These are phyloP conservation scores for Aspergillus vadensis DNA, from an alignment of 2,329 filamentous ascomycete species.

Conservation along the genomic window DNA sequence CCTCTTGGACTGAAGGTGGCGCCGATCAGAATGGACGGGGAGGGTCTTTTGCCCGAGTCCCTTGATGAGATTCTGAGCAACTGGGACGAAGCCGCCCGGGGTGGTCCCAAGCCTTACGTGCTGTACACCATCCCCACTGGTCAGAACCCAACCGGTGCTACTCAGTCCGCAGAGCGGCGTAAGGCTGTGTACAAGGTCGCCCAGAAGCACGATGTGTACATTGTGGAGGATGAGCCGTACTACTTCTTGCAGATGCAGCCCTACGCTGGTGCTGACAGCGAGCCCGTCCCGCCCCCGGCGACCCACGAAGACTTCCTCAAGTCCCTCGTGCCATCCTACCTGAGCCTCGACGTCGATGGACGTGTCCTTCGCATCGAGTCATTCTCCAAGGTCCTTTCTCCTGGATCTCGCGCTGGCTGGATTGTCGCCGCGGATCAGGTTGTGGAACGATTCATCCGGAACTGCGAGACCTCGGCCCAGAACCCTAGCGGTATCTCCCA, in stretches of 20 bases:
- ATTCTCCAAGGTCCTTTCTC: conserved; percentile 87
- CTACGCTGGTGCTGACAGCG: conserved; percentile 60
- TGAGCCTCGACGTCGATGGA: conserved; percentile 82
- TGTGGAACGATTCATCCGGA: conserved; percentile 76
- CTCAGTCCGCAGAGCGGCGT: conserved; percentile 68
- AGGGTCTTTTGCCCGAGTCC: conserved; percentile 63
- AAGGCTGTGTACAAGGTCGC: conserved; percentile 74
- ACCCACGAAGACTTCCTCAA: conserved; percentile 73
- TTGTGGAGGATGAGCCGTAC: conserved; percentile 92
- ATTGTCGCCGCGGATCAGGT: conserved; percentile 84
- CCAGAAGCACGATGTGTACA: conserved; percentile 80
- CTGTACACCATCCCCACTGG: conserved; percentile 77
- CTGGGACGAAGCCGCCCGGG: conserved; percentile 62
- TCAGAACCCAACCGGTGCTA: conserved; percentile 89
- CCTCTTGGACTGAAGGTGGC: conserved; percentile 64
- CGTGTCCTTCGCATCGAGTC: conserved; percentile 89
- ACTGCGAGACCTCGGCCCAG: conserved; percentile 82
- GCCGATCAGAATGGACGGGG: conserved; percentile 65
- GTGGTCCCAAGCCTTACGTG: conserved; percentile 65
- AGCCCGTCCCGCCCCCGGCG: conserved; percentile 58
- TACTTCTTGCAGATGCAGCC: conserved; percentile 87
- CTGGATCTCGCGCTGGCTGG: conserved; percentile 83
- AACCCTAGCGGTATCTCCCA: conserved; percentile 84
- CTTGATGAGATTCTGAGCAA: conserved; percentile 65
- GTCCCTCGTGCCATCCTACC: conserved; percentile 70